Base-by-base conservation (phyloP, 768 basidiomycete genomes). In the Tricholoma hemisulphureum region DNA sequence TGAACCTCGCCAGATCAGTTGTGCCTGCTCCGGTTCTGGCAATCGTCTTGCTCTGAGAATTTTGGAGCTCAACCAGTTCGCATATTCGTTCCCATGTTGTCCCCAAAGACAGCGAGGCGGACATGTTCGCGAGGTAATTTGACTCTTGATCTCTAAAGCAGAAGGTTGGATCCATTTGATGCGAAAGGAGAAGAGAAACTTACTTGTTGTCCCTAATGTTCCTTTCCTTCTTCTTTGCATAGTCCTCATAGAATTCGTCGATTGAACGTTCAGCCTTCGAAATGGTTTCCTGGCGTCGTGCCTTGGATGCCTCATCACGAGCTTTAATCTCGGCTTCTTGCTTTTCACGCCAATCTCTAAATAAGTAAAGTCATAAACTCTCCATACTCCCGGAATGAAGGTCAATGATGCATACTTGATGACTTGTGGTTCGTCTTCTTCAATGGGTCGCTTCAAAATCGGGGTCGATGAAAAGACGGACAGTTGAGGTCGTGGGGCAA, bases 51-150 rank as follows among this genome's bases (percentile, higher is more conserved):
- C 92, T 95, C 73, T 98, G 94, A 55, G 95, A 97, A 71, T 98
- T 98, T 71, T 96, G 86, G 34, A 99, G 81, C 63, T 95, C 93
- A 60, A 97, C 74, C 51, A 87, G 74, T 24, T 86, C 86, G 69
- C 88, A 89, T 67, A 99, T 96, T 34, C 97, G 89, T 64, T 94
- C 86, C 96, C 96, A 99, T 7, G 95, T 96, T 20, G 96, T 97
- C 23, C 96, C 97, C 54, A 83, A 80, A 0, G 93, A 88, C 51
- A 98, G 84, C 9, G 86, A 83, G 49, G 87, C 87, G 20, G 84
- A 84, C 55, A 94, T 77, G n/a, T 76, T 73, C 14, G 84, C 79
- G 37, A 95, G 67, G 76, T 89, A 98, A 57, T 87, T 84, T 18
- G 85, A 84, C 72, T 98, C 96, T 61, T 88, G 80, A 69, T 97